phyloP scores from a whole-genome alignment of 1,139 yeast genomes.

The Zygoascus meyerae region DNA sequence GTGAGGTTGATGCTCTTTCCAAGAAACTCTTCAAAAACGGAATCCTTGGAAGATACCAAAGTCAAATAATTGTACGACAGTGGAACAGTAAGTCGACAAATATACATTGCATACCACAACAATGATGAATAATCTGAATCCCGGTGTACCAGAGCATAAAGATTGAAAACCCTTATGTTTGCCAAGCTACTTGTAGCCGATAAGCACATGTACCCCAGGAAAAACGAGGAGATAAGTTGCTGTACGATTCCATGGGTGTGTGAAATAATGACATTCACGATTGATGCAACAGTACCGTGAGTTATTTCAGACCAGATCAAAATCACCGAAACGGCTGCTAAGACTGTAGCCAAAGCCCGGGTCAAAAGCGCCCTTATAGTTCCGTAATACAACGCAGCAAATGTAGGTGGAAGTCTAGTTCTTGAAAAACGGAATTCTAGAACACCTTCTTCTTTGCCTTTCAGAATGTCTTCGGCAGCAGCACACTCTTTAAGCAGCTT shows the following conservation, averaged over 20 bases:
- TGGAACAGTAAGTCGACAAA: slow-evolving; percentile 78
- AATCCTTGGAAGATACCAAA: slow-evolving; percentile 46
- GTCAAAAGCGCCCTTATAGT: slow-evolving; percentile 45
- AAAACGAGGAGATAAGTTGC: slow-evolving; percentile 38
- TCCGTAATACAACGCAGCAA: slow-evolving; percentile 39
- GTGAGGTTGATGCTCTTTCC: slow-evolving; percentile 73
- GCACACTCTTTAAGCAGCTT: slow-evolving; percentile 37
- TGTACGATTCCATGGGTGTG: slow-evolving; percentile 32
- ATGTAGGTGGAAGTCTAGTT: slow-evolving; percentile 35
- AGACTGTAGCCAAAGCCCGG: slow-evolving; percentile 36
- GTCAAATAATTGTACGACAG: slow-evolving; percentile 73
- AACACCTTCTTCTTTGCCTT: slow-evolving; percentile 18
- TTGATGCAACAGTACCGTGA: slow-evolving; percentile 61
- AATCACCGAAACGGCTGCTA: slow-evolving; percentile 47
- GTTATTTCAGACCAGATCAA: slow-evolving; percentile 69
- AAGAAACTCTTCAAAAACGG: slow-evolving; percentile 49
- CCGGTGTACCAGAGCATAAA: slow-evolving; percentile 62
- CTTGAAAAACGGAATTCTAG: slow-evolving; percentile 29
- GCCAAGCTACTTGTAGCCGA: slow-evolving; percentile 63
- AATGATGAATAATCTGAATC: slow-evolving; percentile 72
- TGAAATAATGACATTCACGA: slow-evolving; percentile 49
- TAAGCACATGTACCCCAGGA: slow-evolving; percentile 62
- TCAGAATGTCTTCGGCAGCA: slow-evolving; percentile 32
- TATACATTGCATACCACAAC: slow-evolving; percentile 72
- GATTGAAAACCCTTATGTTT: slow-evolving; percentile 62